phyloP scores from a whole-genome alignment of 148 eudicot species.

The Diospyros lotus region DNA sequence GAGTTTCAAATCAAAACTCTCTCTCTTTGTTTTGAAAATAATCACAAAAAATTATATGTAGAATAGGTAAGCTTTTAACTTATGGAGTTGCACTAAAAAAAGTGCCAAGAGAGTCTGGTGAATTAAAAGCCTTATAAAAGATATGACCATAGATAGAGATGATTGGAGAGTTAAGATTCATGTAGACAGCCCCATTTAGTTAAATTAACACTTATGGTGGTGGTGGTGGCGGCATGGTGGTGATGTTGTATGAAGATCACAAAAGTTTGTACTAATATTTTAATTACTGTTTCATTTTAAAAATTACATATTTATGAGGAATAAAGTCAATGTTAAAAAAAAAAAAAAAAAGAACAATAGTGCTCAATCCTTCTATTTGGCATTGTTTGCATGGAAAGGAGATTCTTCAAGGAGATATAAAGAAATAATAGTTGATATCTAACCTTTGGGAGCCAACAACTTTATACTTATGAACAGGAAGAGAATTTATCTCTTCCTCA shows the following conservation, averaged over 20 bases:
- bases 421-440: conserved; percentile 6
- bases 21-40: not conserved
- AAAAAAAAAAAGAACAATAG: not conserved
- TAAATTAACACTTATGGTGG: too few relatives aligned
- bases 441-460: conserved; percentile 50
- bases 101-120: not conserved
- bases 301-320: not conserved
- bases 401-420: not conserved
- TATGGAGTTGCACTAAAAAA: not conserved
- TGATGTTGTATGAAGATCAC: not conserved
- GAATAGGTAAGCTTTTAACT: not conserved
- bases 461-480: conserved; percentile 87
- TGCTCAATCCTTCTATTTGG: too few relatives aligned
- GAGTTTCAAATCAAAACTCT: not conserved
- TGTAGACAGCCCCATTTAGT: too few relatives aligned
- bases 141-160: too few relatives aligned
- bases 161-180: too few relatives aligned
- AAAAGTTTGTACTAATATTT: too few relatives aligned
- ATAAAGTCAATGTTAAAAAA: not conserved
- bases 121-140: not conserved
- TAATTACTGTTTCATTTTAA: not conserved
- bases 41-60: not conserved
- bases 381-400: too few relatives aligned
- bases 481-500: conserved; percentile 84
- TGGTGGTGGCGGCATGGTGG: not conserved